Evolutionary conservation across 306 rosid genomes (phyloP), one percentile per base, ranked within the genome.

Genomic region (Cicer chorassanicum): DNA sequence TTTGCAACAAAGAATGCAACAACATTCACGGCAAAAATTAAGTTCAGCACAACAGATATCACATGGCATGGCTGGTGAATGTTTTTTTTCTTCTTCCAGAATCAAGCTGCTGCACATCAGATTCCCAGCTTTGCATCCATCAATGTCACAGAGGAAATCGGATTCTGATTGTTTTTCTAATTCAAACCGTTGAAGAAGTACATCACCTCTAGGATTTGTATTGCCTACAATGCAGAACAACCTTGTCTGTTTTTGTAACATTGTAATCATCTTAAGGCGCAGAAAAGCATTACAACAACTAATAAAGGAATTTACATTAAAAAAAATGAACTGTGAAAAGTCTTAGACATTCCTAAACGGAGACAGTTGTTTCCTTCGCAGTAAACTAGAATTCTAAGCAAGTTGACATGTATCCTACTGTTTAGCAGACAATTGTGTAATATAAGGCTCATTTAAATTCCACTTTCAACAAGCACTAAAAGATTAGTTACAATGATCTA

Each of bases 1-100:
- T 87, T 82, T 84, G 79, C 80, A 59, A 80, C 96, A 92, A 45
- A 90, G 86, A 77, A 90, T 88, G 76, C 98, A 92, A 76, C 90
- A 84, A 79, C 98, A 92, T 51, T 88, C 86, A 29, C 92, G 90
- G 77, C 96, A 90, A 78, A 92, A 92, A 10, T 78, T 75, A 21
- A 92, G 73, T 72, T 87, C 93, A 57, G 44, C 41, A 75, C 98
- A 92, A 83, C 98, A 92, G 77, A 90, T 77, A 72, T 86, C 84
- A 85, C 98, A 90, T 1, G 84, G 78, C 88, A 86, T 87, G 73
- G 64, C 78, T 45, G 79, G 43, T 46, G 79, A 54, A 57, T 61
- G 63, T 15, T 75, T 71, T 67, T 65, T 39, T 67, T 82, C 36
- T 72, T 78, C 69, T 8, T 82, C 86, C 72, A 73, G 56, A 63